Evolutionary conservation across 805 yeast genomes (phyloP), one percentile per base, ranked within the genome.

Genomic region (Kuraishia molischiana): DNA sequence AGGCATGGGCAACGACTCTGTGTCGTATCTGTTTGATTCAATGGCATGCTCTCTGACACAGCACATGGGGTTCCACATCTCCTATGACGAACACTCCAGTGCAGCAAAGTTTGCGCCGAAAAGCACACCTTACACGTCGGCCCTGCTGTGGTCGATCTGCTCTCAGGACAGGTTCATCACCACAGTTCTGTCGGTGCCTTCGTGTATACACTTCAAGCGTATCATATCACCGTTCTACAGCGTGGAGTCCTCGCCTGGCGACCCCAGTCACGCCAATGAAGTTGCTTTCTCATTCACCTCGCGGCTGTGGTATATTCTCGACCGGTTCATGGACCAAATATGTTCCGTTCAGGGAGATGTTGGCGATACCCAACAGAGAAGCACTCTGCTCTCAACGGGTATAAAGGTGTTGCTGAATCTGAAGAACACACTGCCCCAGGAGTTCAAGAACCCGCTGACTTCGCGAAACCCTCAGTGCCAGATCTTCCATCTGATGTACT

Each of bases 261-360:
- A 40, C 28, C 35, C 40, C 1, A 28, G 33, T 13, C 48, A 52
- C 35, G 14, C 46, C 2, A 28, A 41, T 5, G 63, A 58, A 22
- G 28, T 50, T n/a, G 38, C 46, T 5, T 57, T 57, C 22, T 46
- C 58, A 11, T 54, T 48, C 29, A 37, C 39, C 10, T 40, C 53
- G 1, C 45, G 61, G 26, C 34, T 57, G 9, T 53, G 55, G 54
- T 58, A 58, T 37, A 52, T 56, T 3, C 44, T 40, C 33, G 64
- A 59, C 36, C 40, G 63, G 31, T 58, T 54, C 35, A 45, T 51
- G 22, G 64, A 59, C 42, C 63, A 59, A 39, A 57, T 59, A 3
- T 49, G 51, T 26, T 55, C 62, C 0, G 47, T 48, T 13, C 49
- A 48, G 24, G 52, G 53, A 34, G 63, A 59, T 37, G 32, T 57